A percentile compares a stretch with the other conserved stretches of the same genome.
phyloP scores from a whole-genome alignment of 2,329 filamentous ascomycete species.

The Fusarium chuoi region DNA sequence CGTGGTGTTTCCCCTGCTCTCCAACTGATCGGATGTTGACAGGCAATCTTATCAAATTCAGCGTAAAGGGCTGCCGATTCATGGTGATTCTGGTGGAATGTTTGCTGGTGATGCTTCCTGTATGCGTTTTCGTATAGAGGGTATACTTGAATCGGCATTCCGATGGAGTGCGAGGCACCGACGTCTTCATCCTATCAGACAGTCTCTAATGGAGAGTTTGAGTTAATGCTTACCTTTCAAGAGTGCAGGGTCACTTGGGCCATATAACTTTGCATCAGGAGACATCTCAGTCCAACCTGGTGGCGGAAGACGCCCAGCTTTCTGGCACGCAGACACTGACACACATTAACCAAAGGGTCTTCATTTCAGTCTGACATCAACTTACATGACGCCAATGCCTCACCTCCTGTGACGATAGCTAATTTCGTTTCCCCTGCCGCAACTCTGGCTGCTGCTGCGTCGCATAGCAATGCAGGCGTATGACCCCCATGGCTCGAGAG shows the following conservation, averaged over 20 bases:
- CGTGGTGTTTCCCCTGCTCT: conserved; percentile 59
- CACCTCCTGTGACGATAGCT: conserved; percentile 70
- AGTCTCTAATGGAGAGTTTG: rapidly evolving
- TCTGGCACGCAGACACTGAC: conserved; percentile 49
- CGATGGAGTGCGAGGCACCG: conserved; percentile 67
- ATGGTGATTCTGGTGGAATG: conserved; percentile 62
- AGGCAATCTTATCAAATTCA: conserved; percentile 67
- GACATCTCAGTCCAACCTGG: conserved; percentile 66
- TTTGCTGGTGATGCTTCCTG: conserved; percentile 65
- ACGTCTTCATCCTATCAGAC: conserved; percentile 54
- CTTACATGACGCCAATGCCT: conserved; percentile 69
- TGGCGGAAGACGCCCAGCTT: conserved; percentile 55
- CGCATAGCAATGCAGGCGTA: conserved; percentile 69
- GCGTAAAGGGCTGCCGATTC: conserved; percentile 71
- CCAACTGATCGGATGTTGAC: conserved; percentile 66
- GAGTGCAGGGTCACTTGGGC: conserved; percentile 59
- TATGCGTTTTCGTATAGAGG: conserved; percentile 74
- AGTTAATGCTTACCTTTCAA: conserved; percentile 22
- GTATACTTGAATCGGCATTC: conserved; percentile 73
- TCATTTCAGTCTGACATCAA: rapidly evolving
- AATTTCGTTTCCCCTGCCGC: conserved; percentile 63
- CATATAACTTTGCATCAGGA: conserved; percentile 56
- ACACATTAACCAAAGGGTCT: conserved; percentile 8
- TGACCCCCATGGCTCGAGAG: conserved; percentile 72
- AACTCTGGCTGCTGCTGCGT: conserved; percentile 69